These are phyloP conservation scores for Paraphaeosphaeria sporulosa DNA, from an alignment of 2,329 filamentous ascomycete species.

Conservation along the genomic window DNA sequence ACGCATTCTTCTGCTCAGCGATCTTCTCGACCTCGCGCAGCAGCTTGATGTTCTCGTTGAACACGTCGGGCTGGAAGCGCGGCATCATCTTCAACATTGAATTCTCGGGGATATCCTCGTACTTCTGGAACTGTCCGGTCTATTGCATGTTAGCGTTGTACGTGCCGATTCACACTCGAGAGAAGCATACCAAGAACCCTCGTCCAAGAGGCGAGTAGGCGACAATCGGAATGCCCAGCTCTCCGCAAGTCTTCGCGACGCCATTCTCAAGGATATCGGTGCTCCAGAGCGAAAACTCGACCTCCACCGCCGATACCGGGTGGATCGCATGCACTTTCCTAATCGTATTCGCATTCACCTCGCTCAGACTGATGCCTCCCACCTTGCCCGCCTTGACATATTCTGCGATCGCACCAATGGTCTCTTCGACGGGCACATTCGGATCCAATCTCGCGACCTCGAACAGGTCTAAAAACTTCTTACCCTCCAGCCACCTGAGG, in stretches of 20 bases:
- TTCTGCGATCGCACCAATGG: constrained; percentile 51
- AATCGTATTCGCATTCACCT: constrained; percentile 56
- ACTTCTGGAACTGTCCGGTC: constrained; percentile 53
- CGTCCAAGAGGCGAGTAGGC: constrained; percentile 74
- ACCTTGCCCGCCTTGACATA: constrained; percentile 53
- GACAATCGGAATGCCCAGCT: constrained; percentile 74
- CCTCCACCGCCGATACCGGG: constrained; percentile 66
- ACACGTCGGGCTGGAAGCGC: constrained; percentile 69
- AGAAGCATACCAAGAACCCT: constrained; percentile 58
- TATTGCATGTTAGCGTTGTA: constrained; percentile 45
- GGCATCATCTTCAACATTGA: constrained; percentile 60
- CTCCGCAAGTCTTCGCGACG: constrained; percentile 62
- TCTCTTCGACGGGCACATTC: constrained; percentile 54
- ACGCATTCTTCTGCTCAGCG: constrained; percentile 66
- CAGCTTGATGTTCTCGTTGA: constrained; percentile 71
- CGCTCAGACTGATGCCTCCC: constrained; percentile 56
- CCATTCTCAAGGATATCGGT: constrained; percentile 66
- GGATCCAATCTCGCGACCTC: constrained; percentile 56
- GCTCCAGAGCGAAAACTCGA: constrained; percentile 66
- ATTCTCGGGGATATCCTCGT: constrained; percentile 66
- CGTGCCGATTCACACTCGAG: constrained; percentile 57
- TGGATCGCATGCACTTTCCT: constrained; percentile 60
- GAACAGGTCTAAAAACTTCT: constrained; percentile 59
- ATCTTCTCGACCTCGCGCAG: constrained; percentile 65
- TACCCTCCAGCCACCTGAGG: constrained; percentile 53